phyloP scores from a whole-genome alignment of 1,284 basidiomycete genomes.

The Lentinula novae-zelandiae region DNA sequence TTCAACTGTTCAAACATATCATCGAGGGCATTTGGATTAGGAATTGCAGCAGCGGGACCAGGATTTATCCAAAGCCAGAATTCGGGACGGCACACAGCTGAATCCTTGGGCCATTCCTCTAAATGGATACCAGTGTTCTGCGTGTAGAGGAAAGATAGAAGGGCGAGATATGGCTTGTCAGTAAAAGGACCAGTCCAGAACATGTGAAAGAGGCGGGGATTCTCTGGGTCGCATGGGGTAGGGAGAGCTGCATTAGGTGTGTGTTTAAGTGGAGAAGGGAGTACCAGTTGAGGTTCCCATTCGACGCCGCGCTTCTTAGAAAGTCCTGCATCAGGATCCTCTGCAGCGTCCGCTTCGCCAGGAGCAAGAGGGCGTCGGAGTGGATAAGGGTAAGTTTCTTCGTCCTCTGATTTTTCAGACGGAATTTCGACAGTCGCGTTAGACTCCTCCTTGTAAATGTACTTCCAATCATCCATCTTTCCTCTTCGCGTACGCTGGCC shows the following conservation, averaged over 20 bases:
- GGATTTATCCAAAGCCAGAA: slow-evolving; percentile 83
- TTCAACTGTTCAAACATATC: slow-evolving; percentile 65
- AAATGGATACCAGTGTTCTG: slow-evolving; percentile 73
- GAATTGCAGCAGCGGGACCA: slow-evolving; percentile 62
- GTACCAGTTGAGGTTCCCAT: slow-evolving; percentile 33
- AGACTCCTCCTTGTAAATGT: slow-evolving; percentile 56
- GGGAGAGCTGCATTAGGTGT: slow-evolving; percentile 51
- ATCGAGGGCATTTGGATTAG: slow-evolving; percentile 58
- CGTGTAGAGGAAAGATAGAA: slow-evolving; percentile 75
- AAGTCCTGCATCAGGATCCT: slow-evolving; percentile 38
- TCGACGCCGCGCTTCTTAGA: slow-evolving; percentile 34
- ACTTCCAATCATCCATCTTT: slow-evolving; percentile 59
- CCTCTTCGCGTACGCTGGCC: slow-evolving; percentile 57
- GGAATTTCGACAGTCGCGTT: slow-evolving; percentile 24
- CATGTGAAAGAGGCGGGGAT: slow-evolving; percentile 76
- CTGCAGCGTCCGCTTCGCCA: slow-evolving; percentile 38
- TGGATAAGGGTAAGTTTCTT: slow-evolving; percentile 19
- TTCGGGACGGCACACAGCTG: slow-evolving; percentile 59
- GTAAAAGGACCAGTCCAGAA: slow-evolving; percentile 83
- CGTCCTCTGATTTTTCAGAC: slow-evolving; percentile 13
- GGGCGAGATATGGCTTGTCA: slow-evolving; percentile 77
- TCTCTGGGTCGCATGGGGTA: slow-evolving; percentile 61
- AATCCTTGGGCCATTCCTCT: slow-evolving; percentile 30
- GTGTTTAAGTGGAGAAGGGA: slow-evolving; percentile 29
- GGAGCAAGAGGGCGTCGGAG: slow-evolving; percentile 31